A percentile compares a stretch with the other conserved stretches of the same genome.
Evolutionary conservation across 768 basidiomycete genomes (phyloP).

Genomic region (Rhodotorula taiwanensis): DNA sequence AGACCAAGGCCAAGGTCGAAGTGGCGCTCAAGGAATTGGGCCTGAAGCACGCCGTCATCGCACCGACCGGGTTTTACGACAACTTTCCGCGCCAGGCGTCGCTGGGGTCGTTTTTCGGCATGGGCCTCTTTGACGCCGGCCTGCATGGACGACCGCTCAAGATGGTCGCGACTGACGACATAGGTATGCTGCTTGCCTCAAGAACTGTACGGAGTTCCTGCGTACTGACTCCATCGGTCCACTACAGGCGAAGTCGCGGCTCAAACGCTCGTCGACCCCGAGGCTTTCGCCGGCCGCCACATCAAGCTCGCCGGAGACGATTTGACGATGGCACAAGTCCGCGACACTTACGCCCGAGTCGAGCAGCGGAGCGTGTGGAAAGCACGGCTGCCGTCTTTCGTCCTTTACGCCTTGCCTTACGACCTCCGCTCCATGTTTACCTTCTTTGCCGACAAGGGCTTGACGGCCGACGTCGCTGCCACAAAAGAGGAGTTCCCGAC

Average conservation of each 20-base stretch:
- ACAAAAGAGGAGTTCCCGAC: constrained; percentile 33
- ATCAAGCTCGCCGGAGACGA: constrained; percentile 31
- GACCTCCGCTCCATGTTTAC: constrained; percentile 12
- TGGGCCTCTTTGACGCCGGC: constrained; percentile 38
- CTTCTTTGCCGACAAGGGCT: constrained; percentile 36
- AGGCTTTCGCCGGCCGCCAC: constrained; percentile 22
- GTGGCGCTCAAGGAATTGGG: constrained; percentile 36
- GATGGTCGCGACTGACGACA: constrained; percentile 39
- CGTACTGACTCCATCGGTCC: background rate
- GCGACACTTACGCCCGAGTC: constrained; percentile 22
- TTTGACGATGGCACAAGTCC: constrained; percentile 28
- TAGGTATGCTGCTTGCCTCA: constrained; percentile 26
- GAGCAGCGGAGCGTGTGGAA: constrained; percentile 31
- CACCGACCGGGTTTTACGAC: constrained; percentile 42
- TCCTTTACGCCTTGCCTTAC: constrained; percentile 1
- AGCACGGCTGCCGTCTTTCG: constrained; percentile 3
- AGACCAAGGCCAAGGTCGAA: constrained; percentile 40
- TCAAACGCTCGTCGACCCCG: constrained; percentile 38
- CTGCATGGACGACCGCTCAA: constrained; percentile 23
- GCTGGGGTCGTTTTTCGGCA: constrained; percentile 24
- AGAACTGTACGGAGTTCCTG: background rate
- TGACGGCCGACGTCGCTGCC: constrained; percentile 18
- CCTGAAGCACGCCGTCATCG: constrained; percentile 37
- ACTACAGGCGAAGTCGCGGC: constrained; percentile 31
- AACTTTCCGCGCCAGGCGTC: constrained; percentile 12